Percentiles rank a stretch among this genome's conserved stretches.
Evolutionary conservation across 139 green algal species (phyloP).

Genomic region (Auxenochlorella pyrenoidosa): DNA sequence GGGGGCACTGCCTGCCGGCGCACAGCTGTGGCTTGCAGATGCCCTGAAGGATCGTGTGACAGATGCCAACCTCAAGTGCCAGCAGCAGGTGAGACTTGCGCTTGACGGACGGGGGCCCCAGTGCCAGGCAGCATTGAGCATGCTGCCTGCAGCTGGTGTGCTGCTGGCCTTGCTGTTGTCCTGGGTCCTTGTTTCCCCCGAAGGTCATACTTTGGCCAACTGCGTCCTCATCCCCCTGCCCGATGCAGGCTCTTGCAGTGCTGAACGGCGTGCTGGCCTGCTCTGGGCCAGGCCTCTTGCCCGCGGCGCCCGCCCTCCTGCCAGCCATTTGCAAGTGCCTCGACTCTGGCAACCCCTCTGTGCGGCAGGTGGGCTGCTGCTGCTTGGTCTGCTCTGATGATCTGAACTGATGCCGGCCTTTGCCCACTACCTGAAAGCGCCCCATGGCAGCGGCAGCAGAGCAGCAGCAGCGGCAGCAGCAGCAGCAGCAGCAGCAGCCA

Average conservation of each 20-base stretch:
- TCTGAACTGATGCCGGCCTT: not conserved
- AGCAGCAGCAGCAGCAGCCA: too few relatives aligned
- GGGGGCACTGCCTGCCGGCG: not conserved
- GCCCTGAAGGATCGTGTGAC: not conserved
- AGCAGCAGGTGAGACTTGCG: conserved; percentile 25
- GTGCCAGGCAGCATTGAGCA: not conserved
- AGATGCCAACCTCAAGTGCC: conserved; percentile 26
- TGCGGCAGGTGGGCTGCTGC: conserved; percentile 5
- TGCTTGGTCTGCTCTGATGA: too few relatives aligned
- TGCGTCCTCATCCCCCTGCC: not conserved
- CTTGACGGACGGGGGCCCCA: too few relatives aligned
- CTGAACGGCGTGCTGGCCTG: not conserved
- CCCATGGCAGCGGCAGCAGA: too few relatives aligned
- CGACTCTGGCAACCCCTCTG: conserved; percentile 19
- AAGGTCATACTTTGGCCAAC: too few relatives aligned
- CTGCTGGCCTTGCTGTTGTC: not conserved
- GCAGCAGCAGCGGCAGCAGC: too few relatives aligned
- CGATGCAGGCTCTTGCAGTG: conserved; percentile 1
- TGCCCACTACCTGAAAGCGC: not conserved
- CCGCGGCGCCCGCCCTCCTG: not conserved
- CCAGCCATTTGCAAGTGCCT: conserved; percentile 18
- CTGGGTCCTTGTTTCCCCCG: too few relatives aligned
- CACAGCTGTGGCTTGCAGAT: conserved; percentile 19
- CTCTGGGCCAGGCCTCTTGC: not conserved
- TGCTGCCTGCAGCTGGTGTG: not conserved